phyloP scores from a whole-genome alignment of 2,329 filamentous ascomycete species.

The Ceratocystis destructans region DNA sequence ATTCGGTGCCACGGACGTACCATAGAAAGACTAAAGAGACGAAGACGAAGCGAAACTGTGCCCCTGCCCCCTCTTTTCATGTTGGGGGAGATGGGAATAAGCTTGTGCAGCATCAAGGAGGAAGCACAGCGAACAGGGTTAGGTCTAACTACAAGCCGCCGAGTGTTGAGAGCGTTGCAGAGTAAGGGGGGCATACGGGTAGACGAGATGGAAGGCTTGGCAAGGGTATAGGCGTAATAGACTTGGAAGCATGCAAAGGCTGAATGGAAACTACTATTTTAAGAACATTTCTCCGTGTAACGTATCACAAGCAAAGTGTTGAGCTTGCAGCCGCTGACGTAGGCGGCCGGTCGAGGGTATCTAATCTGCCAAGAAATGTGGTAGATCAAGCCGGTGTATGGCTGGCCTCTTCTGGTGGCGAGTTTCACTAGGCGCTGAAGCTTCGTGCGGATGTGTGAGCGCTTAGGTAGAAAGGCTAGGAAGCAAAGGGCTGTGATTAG shows the following conservation, averaged over 20 bases:
- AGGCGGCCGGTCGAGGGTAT: neutral
- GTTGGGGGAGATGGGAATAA: neutral
- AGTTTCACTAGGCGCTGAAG: constrained; percentile 1
- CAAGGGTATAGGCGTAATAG: neutral
- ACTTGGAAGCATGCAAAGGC: neutral
- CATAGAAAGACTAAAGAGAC: too few relatives aligned
- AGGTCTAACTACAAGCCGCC: neutral
- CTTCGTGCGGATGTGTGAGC: neutral
- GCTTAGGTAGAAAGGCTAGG: neutral
- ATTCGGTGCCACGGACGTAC: too few relatives aligned
- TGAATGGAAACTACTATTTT: neutral
- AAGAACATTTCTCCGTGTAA: neutral
- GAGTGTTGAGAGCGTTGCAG: neutral
- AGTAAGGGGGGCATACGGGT: neutral
- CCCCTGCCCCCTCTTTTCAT: too few relatives aligned
- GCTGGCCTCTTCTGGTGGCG: neutral
- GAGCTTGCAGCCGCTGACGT: neutral
- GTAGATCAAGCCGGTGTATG: too few relatives aligned
- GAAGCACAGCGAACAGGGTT: neutral
- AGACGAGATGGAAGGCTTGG: too few relatives aligned
- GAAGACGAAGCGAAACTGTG: too few relatives aligned
- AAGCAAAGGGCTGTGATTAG: neutral
- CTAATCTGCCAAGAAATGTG: neutral
- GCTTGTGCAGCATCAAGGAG: neutral
- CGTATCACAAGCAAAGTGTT: neutral